These are phyloP conservation scores for Phycomyces nitens DNA, from an alignment of 192 early-diverging fungal genomes.

Conservation along the genomic window DNA sequence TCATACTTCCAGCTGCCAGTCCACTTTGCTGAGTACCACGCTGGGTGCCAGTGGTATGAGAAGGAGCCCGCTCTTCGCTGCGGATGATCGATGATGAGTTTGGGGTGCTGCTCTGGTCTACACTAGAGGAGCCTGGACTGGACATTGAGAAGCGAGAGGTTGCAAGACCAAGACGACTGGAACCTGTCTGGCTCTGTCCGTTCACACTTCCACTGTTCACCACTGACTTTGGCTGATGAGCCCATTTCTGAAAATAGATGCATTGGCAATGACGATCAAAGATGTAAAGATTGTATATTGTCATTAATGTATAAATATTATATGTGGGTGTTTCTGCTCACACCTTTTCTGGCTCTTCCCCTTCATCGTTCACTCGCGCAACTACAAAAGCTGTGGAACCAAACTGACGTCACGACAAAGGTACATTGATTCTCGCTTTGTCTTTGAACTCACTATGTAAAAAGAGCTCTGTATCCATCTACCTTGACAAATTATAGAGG, in stretches of 20 bases:
- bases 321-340: no score
- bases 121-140: constrained; percentile 23
- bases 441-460: no score
- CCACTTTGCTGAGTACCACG: constrained; percentile 31
- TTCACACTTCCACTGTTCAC: constrained; percentile 35
- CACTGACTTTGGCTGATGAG: constrained; percentile 37
- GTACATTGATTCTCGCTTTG: no score
- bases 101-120: constrained; percentile 15
- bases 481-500: no score
- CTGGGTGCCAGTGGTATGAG: constrained; percentile 12
- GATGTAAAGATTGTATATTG: constrained; percentile 85
- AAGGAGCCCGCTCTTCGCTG: constrained; percentile 15
- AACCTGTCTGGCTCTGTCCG: constrained; percentile 23
- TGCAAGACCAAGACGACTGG: constrained; percentile 35
- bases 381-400: no score
- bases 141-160: constrained; percentile 43
- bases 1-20: constrained; percentile 44
- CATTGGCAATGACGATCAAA: constrained; percentile 92
- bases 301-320: constrained; percentile 18
- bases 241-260: constrained; percentile 85
- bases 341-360: no score
- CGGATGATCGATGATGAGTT: constrained; percentile 22
- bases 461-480: no score
- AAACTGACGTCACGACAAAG: no score
- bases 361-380: no score